Evolutionary conservation across 257 asterid genomes (phyloP).

Genomic region (Capsicum baccatum): DNA sequence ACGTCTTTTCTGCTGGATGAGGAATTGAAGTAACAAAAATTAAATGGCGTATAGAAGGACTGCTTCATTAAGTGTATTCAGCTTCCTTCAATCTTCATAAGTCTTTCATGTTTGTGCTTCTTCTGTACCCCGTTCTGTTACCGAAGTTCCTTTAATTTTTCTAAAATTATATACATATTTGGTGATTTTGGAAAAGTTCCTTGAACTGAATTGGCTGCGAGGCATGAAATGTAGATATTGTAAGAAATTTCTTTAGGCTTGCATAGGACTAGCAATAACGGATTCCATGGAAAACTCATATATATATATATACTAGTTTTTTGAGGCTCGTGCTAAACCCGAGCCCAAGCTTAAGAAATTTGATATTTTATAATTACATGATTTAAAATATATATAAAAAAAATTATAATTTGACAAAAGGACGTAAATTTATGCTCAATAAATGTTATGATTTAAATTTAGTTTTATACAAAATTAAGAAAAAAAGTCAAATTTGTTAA

Average conservation of each 20-base stretch:
- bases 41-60: neutral
- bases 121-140: neutral
- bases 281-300: neutral
- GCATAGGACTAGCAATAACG: neutral
- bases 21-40: conserved; percentile 32
- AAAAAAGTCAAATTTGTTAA: no score
- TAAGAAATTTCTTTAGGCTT: neutral
- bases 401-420: no score
- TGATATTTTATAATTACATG: no score
- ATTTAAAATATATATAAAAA: no score
- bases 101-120: neutral
- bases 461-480: no score
- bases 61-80: neutral
- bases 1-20: conserved; percentile 67
- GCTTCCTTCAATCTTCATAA: neutral
- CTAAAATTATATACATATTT: neutral
- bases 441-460: no score
- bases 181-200: neutral
- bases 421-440: no score
- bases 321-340: no score
- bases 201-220: neutral
- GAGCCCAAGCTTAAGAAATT: no score
- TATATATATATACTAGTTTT: neutral
- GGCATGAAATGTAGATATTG: neutral
- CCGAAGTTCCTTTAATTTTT: neutral